These are phyloP conservation scores for Schoenoplectus triqueter DNA, from an alignment of 202 grass and related monocot species.

Conservation along the genomic window DNA sequence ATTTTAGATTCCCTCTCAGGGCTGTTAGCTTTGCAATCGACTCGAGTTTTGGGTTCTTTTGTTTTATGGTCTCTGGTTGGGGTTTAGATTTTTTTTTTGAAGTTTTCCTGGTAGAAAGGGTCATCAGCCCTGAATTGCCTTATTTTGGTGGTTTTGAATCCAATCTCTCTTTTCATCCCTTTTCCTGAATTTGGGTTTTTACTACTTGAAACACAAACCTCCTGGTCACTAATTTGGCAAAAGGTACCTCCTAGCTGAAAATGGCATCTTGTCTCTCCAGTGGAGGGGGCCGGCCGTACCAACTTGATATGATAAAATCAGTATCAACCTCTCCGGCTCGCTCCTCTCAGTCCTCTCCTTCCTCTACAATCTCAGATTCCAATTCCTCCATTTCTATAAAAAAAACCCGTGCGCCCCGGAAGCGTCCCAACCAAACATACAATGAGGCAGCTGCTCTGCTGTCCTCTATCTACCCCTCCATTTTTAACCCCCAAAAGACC, in stretches of 20 bases:
- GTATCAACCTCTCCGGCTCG: slow-evolving; percentile 47
- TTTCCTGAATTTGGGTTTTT: neutral
- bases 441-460: slow-evolving; percentile 94
- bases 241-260: slow-evolving; percentile 2
- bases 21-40: neutral
- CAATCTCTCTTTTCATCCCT: neutral
- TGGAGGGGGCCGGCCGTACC: slow-evolving; percentile 48
- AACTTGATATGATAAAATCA: slow-evolving; percentile 69
- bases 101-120: slow-evolving; percentile 27
- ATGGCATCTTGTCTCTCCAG: slow-evolving; percentile 35
- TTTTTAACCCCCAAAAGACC: slow-evolving; percentile 54
- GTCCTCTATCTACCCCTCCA: slow-evolving; percentile 76
- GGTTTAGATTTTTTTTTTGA: neutral
- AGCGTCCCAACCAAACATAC: slow-evolving; percentile 89
- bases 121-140: neutral
- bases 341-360: slow-evolving; percentile 60
- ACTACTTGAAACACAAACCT: neutral
- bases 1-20: slow-evolving; percentile 21
- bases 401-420: slow-evolving; percentile 70
- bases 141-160: neutral
- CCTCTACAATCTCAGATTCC: slow-evolving; percentile 60
- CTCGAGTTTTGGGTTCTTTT: slow-evolving; percentile 22
- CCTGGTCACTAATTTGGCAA: neutral
- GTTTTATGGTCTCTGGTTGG: neutral
- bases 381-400: slow-evolving; percentile 59